Evolutionary conservation across 805 yeast species (phyloP).

Genomic region (Starmerella stellata): DNA sequence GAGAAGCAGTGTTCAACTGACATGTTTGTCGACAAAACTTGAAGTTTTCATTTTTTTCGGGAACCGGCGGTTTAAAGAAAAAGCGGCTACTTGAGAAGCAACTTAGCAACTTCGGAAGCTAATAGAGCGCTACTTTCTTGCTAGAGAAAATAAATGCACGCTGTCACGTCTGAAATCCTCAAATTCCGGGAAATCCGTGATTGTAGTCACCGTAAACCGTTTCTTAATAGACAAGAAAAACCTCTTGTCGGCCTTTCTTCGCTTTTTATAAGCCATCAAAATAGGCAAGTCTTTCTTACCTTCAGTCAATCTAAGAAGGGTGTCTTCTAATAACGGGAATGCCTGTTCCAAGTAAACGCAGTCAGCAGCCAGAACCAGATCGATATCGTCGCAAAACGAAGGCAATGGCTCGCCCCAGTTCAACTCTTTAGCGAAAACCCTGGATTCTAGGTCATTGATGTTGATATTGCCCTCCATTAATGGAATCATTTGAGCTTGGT

Average conservation of each 20-base stretch:
- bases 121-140: conserved; percentile 10
- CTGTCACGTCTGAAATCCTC: conserved; percentile 25
- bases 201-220: conserved; percentile 17
- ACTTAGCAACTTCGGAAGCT: too few species aligned
- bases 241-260: conserved; percentile 31
- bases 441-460: conserved; percentile 25
- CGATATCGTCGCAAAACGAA: conserved; percentile 23
- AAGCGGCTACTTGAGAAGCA: too few species aligned
- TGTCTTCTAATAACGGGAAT: conserved; percentile 34
- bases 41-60: too few species aligned
- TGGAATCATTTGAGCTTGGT: conserved; percentile 31
- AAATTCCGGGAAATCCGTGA: conserved; percentile 16
- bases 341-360: conserved; percentile 40
- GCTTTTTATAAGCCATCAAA: conserved; percentile 36
- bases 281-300: conserved; percentile 26
- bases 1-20: too few species aligned
- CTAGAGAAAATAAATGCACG: conserved; percentile 28
- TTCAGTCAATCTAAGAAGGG: conserved; percentile 30
- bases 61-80: too few species aligned
- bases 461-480: conserved; percentile 31
- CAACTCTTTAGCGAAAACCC: conserved; percentile 28
- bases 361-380: conserved; percentile 39
- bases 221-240: conserved; percentile 24
- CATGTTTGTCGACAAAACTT: too few species aligned
- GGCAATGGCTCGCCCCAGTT: conserved; percentile 33